Evolutionary conservation across 148 eudicot species (phyloP), one percentile per base, ranked within the genome.

Genomic region (Suaeda aralocaspica): DNA sequence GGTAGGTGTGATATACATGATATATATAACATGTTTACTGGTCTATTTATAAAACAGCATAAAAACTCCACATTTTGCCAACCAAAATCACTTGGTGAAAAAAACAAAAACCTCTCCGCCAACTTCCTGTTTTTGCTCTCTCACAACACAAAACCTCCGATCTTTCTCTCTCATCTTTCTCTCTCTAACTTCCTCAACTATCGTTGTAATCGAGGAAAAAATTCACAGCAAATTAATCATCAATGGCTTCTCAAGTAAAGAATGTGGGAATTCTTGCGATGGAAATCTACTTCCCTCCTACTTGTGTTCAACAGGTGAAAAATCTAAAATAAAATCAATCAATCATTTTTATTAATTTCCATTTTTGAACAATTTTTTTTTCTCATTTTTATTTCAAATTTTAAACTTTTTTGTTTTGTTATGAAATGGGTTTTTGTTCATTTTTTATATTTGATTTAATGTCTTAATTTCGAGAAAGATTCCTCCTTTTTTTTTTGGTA

Each of bases 251-350:
- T 31, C 15, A 26, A 34, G 67, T 64, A 2, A 82, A 90, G 41
- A 87, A 94, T 82, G 99, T 91, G 12, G 99, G 99, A 72, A 94
- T 94, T 76, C 87, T 94, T 63, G 99, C 99, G 64, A 86, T 94
- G 82, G 99, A 94, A 76, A 91, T 94, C 80, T 94, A 94, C 81
- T 89, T 91, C 67, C 99, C 99, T 76, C 99, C 97, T 49, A 82
- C 97, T 64, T 94, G 93, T 79, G 78, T 91, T 72, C 92, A 86
- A 63, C 99, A 94, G 99, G 99, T 94, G 51, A 4, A n/a, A n/a
- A n/a, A n/a, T n/a, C n/a, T n/a, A n/a, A n/a, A n/a, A n/a, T n/a
- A n/a, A n/a, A n/a, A n/a, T n/a, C n/a, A n/a, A 19, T 34, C 14
- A 1, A 56, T 15, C 49, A 42, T 52, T 18, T 41, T n/a, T n/a